Base-by-base conservation (phyloP, 495 filamentous ascomycete genomes). In the Aspergillus biplanus region DNA sequence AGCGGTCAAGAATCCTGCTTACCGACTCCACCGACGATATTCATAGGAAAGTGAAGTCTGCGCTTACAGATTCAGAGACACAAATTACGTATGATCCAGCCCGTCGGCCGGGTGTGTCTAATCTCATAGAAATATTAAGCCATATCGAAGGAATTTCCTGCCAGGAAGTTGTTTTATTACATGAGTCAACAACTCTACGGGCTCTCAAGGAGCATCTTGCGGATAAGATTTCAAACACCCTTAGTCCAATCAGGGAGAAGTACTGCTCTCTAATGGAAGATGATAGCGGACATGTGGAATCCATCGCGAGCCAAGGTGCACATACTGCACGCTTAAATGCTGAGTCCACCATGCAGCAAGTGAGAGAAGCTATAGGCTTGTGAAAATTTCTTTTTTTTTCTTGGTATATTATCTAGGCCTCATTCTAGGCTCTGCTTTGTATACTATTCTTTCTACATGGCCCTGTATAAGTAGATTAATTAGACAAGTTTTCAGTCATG, bases 31-130 rank as follows among this genome's bases (percentile, higher is more conserved):
- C 81, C 3, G 72, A 82, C 3, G 73, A 78, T 1, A 92, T 98
- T 63, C 63, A 71, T 4, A 71, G 72, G 47, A 96, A 96, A 72
- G 77, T 97, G 65, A 85, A 74, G 58, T 68, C 74, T 12, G 92
- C 95, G 33, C 70, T 92, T n/a, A 98, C 95, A 21, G 95, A 99
- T 71, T 87, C 82, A 0, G 62, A 81, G 3, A 69, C 79, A 9
- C 72, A 65, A 4, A 83, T 97, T 46, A 85, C 85, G 4, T 97
- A 92, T 73, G 90, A 97, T 62, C 90, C 88, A 0, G 67, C 64
- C 1, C 64, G 62, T 0, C 82, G 95, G 39, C 93, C 94, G 0
- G 96, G 92, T 2, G 88, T 99, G 0, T 86, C 93, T 16, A 99
- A 98, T 73, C 78, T 99, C 15, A 73, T 99, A 18, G 85, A 90